Percentiles rank a stretch among this genome's conserved stretches.
Conservation (phyloP, 169 alveolate genomes). For the Theileria sp. region DNA sequence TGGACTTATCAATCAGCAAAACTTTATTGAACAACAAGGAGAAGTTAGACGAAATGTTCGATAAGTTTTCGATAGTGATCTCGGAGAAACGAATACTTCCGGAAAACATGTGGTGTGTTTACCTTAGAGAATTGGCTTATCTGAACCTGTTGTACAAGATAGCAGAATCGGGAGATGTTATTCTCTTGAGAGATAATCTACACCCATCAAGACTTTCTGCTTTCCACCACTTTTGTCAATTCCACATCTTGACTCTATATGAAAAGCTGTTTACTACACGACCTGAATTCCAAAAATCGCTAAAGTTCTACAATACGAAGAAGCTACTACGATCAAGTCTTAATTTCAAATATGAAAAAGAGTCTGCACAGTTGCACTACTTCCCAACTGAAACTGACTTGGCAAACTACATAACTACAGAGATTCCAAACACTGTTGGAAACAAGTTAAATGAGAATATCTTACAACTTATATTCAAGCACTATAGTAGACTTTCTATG, state of each 20-base stretch:
- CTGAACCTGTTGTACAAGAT: conserved; percentile 73
- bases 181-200: conserved; percentile 44
- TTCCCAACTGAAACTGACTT: conserved; percentile 48
- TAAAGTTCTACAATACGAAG: conserved; percentile 36
- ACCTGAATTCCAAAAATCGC: conserved; percentile 61
- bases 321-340: conserved; percentile 1
- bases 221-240: conserved; percentile 72
- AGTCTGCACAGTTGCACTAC: conserved; percentile 26
- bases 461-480: conserved; percentile 46
- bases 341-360: conserved; percentile 9
- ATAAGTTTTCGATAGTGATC: conserved; percentile 61
- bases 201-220: conserved; percentile 78
- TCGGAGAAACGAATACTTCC: conserved; percentile 55
- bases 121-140: conserved; percentile 72
- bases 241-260: conserved; percentile 62
- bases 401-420: conserved; percentile 35
- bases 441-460: conserved; percentile 29
- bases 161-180: conserved; percentile 59
- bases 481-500: conserved; percentile 61
- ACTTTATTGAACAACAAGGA: conserved; percentile 52
- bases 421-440: conserved; percentile 41
- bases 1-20: conserved; percentile 54
- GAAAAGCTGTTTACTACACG: conserved; percentile 36
- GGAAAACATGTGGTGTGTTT: conserved; percentile 73
- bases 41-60: conserved; percentile 68